Conservation (phyloP, 108 stramenopile species). For the Seminavis robusta region DNA sequence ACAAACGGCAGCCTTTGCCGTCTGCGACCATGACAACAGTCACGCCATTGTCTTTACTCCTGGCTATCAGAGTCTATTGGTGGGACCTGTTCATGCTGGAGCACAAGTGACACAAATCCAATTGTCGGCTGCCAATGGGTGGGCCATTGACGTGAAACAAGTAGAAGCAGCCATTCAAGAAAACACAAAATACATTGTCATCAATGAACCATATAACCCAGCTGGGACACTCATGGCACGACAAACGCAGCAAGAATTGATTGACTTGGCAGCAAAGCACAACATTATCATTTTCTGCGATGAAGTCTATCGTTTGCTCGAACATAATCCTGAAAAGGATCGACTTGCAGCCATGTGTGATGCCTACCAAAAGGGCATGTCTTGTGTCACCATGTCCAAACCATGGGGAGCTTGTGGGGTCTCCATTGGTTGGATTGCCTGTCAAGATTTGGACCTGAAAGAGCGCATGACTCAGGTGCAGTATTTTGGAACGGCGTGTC, state of each 20-base stretch:
- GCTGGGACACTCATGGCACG: conserved; percentile 59
- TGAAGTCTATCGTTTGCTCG: conserved; percentile 75
- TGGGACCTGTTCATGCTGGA: conserved; percentile 54
- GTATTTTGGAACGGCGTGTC: conserved; percentile 77
- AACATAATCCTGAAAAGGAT: conserved; percentile 40
- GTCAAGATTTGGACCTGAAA: conserved; percentile 37
- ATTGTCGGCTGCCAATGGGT: conserved; percentile 34
- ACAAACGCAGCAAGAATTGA: conserved; percentile 37
- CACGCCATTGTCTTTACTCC: conserved; percentile 80
- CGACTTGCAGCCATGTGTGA: conserved; percentile 66
- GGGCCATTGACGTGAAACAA: conserved; percentile 56
- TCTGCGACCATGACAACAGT: background rate
- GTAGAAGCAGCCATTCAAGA: conserved; percentile 45
- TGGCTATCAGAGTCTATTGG: conserved; percentile 70
- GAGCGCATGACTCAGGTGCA: conserved; percentile 48
- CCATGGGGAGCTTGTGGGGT: conserved; percentile 84
- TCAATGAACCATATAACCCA: conserved; percentile 84
- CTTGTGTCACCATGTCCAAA: conserved; percentile 63
- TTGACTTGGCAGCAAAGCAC: conserved; percentile 41
- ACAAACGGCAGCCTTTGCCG: conserved; percentile 66
- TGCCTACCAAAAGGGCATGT: conserved; percentile 57
- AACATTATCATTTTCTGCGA: conserved; percentile 57
- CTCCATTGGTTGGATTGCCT: conserved; percentile 72
- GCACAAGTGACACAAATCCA: conserved; percentile 45
- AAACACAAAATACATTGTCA: conserved; percentile 55